phyloP scores from a whole-genome alignment of 2,329 filamentous ascomycete genomes.

The Paraphoma sp. region DNA sequence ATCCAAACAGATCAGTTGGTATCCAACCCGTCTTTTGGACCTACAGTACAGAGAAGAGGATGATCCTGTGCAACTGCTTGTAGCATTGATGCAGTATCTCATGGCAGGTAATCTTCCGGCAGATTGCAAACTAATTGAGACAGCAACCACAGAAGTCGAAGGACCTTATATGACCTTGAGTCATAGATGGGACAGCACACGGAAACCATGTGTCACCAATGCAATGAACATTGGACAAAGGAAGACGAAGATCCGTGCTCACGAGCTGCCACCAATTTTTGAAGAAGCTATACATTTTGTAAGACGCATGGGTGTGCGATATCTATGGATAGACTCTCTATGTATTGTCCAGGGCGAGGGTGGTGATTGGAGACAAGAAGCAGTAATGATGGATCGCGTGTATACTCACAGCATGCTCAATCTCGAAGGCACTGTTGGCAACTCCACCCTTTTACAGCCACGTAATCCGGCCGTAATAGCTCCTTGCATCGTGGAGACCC shows the following conservation, averaged over 20 bases:
- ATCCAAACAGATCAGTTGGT: background rate
- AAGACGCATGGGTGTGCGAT: background rate
- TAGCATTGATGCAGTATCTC: too few relatives aligned
- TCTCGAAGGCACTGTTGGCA: background rate
- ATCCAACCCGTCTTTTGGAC: background rate
- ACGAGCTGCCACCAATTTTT: background rate
- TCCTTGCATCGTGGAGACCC: background rate
- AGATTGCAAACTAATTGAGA: background rate
- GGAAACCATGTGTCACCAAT: background rate
- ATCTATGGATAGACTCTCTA: slow-evolving; percentile 2
- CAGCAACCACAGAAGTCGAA: background rate
- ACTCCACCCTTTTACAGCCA: background rate
- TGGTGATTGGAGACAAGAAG: background rate
- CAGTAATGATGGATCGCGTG: background rate
- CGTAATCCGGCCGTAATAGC: background rate
- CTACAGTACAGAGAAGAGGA: background rate
- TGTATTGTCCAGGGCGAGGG: background rate
- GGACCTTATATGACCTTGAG: background rate
- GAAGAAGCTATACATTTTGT: background rate
- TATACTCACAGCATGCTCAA: background rate
- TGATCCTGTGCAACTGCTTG: too few relatives aligned
- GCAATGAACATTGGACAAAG: background rate
- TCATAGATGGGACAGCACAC: background rate
- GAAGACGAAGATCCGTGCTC: background rate
- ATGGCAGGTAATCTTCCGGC: background rate